Conservation (phyloP, 495 filamentous ascomycete genomes). For the Stereocaulon alpinum region DNA sequence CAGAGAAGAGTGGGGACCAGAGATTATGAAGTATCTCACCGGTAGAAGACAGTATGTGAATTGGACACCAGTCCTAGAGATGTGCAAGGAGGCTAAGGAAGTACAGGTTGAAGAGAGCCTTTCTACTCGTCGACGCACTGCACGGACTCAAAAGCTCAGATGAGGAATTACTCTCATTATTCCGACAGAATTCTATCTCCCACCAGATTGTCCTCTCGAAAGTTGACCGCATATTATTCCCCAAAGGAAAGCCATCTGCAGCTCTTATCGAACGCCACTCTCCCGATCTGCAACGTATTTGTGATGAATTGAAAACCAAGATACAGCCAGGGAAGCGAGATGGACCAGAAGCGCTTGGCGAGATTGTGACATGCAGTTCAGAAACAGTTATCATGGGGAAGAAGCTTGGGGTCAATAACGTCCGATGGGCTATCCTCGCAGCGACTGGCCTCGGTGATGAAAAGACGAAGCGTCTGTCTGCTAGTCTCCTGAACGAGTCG, state of each 20-base stretch:
- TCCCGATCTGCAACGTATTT: constrained; percentile 23
- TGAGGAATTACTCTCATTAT: constrained; percentile 48
- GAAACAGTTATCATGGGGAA: constrained; percentile 28
- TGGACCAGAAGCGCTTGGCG: constrained; percentile 40
- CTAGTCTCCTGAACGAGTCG: background rate
- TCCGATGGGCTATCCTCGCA: constrained; percentile 43
- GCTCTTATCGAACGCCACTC: constrained; percentile 26
- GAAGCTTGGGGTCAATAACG: constrained; percentile 34
- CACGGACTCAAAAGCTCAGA: constrained; percentile 76
- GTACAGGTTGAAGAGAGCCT: constrained; percentile 56
- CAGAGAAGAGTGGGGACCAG: constrained; percentile 65
- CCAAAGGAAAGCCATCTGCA: background rate
- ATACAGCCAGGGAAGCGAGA: constrained; percentile 26
- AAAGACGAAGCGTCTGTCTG: constrained; percentile 4
- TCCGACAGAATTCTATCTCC: constrained; percentile 51
- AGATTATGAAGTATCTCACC: constrained; percentile 77
- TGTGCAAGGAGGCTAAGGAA: background rate
- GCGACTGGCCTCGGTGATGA: constrained; percentile 33
- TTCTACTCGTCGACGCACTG: constrained; percentile 69
- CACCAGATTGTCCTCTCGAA: constrained; percentile 81
- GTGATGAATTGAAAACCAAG: constrained; percentile 13
- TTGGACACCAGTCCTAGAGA: background rate
- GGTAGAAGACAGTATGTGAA: constrained; percentile 48
- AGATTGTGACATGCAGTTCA: constrained; percentile 41
- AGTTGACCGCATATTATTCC: constrained; percentile 46